A percentile compares a stretch with the other conserved stretches of the same genome.
phyloP scores from a whole-genome alignment of 441 rosid genomes.

The Adansonia madagascariensis region DNA sequence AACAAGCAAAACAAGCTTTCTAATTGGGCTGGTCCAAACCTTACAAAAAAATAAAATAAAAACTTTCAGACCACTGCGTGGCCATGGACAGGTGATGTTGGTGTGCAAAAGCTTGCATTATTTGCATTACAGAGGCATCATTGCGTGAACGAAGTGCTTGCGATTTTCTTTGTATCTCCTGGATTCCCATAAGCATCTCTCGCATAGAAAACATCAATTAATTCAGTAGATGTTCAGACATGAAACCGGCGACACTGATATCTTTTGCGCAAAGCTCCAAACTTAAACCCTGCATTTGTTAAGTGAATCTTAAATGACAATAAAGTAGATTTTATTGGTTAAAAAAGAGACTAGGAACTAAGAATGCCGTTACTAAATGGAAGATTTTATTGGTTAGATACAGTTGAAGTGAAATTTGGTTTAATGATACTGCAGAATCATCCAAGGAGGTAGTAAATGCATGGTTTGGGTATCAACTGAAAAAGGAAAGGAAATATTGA shows the following conservation, averaged over 20 bases:
- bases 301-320: no score
- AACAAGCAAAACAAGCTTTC: no score
- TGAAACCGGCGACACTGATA: conserved; percentile 39
- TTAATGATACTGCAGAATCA: background rate
- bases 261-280: conserved; percentile 77
- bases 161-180: conserved; percentile 64
- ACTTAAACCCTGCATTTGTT: conserved; percentile 65
- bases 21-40: no score
- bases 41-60: no score
- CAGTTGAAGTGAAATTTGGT: no score
- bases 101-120: no score
- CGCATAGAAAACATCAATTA: conserved; percentile 53
- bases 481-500: background rate
- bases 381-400: background rate
- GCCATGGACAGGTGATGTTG: no score
- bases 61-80: no score
- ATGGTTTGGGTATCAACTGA: background rate
- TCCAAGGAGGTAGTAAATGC: background rate
- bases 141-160: conserved; percentile 70
- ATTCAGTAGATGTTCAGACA: no score
- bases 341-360: no score
- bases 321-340: background rate
- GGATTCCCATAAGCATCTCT: conserved; percentile 80
- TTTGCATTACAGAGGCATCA: conserved; percentile 26
- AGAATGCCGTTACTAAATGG: background rate